Evolutionary conservation across 2,329 filamentous ascomycete genomes (phyloP), one percentile per base, ranked within the genome.

Genomic region (Sarocladium brachiariae): DNA sequence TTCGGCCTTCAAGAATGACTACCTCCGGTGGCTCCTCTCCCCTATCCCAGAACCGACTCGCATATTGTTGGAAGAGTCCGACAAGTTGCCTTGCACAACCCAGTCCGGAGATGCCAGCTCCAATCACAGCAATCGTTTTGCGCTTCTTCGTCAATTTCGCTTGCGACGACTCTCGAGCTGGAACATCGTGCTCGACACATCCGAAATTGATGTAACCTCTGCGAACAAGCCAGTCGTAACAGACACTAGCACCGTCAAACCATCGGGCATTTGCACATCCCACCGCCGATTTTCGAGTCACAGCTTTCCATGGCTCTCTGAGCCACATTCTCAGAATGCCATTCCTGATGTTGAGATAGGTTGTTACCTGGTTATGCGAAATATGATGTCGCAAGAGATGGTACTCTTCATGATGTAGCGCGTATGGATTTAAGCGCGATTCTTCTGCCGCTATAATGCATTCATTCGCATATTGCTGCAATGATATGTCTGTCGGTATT

Each of bases 131-230:
- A 50, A 99, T 80, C 0, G 84, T 93, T 63, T 84, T 89, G 56
- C 80, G 77, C 58, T 75, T 79, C 39, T 65, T 65, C 11, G 53
- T 61, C 4, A 55, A 53, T 70, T 57, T 56, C 21, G 53, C 34
- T 71, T 63, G 65, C 59, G 57, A 73, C 56, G 58, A 62, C 61
- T 70, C 61, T 68, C 19, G 66, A 72, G 69, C 64, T 31, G 80
- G 14, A 30, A 16, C 30, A 16, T 30, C 34, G 45, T 90, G 71
- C 61, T 90, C 81, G 2, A 93, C 78, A 65, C 93, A 97, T 14
- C 95, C 93, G 65, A 90, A 96, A 66, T 99, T 99, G 71, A 99
- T 95, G 65, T 95, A 96, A 18, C 93, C 93, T 56, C 87, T 83
- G 53, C 92, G 84, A 51, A 91, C 76, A 16, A 99, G 79, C 92